Evolutionary conservation across 495 filamentous ascomycete species (phyloP), one percentile per base, ranked within the genome.

Genomic region (Cryomyces minteri): DNA sequence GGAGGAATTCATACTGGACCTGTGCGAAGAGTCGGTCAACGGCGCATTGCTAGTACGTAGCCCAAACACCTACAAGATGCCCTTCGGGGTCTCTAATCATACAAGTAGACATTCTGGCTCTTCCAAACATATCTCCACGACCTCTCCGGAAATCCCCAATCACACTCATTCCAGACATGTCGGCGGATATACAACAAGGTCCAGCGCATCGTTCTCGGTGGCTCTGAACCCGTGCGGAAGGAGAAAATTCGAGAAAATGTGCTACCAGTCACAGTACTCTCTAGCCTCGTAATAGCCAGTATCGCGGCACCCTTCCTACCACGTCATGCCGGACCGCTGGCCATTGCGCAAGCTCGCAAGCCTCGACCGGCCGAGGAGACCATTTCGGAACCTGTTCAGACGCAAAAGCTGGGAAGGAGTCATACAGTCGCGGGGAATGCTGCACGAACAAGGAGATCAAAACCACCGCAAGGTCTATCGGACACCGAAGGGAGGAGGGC

Each of bases 81-180:
- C 2, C 18, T 25, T 25, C 18, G 18, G 18, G 2, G 18, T 25
- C 18, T 25, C 18, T 25, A 2, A 25, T 25, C 38, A n/a, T 41
- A 10, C 14, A 18, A 48, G 47, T 61, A 85, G 80, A 85, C 81
- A 31, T 85, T 85, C 60, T 85, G 80, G 80, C 68, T 84, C 44
- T 82, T 85, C 63, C 81, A 84, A 61, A 84, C 79, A 32, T 82
- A 85, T 62, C 71, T 85, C 6, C 79, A 77, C 61, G 81, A 85
- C 54, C 73, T 84, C 46, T 68, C 77, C 40, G 61, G 66, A 48
- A 80, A 76, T 43, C 80, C 80, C 5, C 74, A 78, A 55, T 70
- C 77, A 40, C 68, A 73, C 42, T 69, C 74, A 25, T 85, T 85
- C 65, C 67, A 76, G 62, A 83, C 76, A 44, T 84, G 80, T 51